These are phyloP conservation scores for Colletotrichum destructivum DNA, from an alignment of 2,329 filamentous ascomycete genomes.

Conservation along the genomic window DNA sequence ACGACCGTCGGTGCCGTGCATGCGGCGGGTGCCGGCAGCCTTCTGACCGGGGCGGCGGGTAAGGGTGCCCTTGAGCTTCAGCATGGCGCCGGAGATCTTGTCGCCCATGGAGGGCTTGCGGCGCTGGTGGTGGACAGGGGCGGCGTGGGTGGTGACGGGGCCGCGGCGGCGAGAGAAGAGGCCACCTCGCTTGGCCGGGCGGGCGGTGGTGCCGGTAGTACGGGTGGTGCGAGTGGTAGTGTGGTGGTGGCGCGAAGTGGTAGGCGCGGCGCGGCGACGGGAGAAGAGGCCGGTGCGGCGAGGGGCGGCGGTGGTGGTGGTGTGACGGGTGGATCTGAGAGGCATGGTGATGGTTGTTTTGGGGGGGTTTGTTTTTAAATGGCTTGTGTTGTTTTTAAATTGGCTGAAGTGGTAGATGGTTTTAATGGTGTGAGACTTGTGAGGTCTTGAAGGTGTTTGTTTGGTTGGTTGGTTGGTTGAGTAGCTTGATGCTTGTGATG, in stretches of 20 bases:
- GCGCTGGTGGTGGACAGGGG: conserved; percentile 73
- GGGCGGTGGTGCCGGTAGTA: conserved; percentile 56
- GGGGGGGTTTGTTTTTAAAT: neutral
- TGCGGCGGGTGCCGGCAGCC: conserved; percentile 81
- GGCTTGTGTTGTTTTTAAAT: conserved; percentile 8
- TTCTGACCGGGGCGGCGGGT: conserved; percentile 75
- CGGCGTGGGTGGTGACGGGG: conserved; percentile 24
- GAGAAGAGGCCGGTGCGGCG: conserved; percentile 44
- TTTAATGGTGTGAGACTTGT: conserved; percentile 9
- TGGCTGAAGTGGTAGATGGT: conserved; percentile 14
- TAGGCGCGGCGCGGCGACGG: conserved; percentile 44
- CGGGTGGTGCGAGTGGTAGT: conserved; percentile 36
- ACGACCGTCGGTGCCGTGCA: conserved; percentile 82
- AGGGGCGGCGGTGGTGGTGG: conserved; percentile 42
- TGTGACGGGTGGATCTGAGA: conserved; percentile 46
- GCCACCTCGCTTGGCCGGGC: conserved; percentile 57
- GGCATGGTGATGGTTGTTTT: conserved; percentile 50
- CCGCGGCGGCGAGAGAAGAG: conserved; percentile 57
- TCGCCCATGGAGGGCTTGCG: conserved; percentile 80
- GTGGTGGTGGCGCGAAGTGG: conserved; percentile 46
- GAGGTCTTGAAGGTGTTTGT: conserved; percentile 28
- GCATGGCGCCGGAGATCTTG: conserved; percentile 82
- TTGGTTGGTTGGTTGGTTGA: conserved; percentile 23
- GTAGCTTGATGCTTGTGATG: conserved; percentile 36
- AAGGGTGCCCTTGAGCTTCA: conserved; percentile 80